Base-by-base conservation (phyloP, 768 basidiomycete species). In the Gymnopilus junonius region DNA sequence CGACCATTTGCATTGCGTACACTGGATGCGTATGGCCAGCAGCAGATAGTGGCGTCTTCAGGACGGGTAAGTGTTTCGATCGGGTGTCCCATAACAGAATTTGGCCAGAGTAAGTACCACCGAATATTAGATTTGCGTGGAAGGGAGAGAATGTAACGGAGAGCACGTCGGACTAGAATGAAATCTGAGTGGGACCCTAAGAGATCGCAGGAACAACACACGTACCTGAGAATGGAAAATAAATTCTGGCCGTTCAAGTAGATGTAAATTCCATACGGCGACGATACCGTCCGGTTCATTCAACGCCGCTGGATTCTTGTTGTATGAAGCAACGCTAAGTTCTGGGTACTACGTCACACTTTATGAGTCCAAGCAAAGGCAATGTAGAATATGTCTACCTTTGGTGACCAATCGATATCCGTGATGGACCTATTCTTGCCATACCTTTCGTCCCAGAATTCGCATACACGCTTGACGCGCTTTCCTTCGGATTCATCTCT, bases 21-120 rank as follows among this genome's bases (percentile, higher is more conserved):
- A 99, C 94, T 0, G 97, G 97, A 76, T 99, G 97, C 3, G 97
- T 99, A 73, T 99, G 97, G 0, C 97, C 97, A 29, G 94, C 89
- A 1, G 96, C 94, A 15, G 96, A 97, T 40, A 99, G 77, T 0
- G 97, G 97, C 5, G 97, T 97, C 79, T 99, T 99, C 53, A 98
- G 81, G 2, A 99, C 95, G 0, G 97, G 97, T 1, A 98, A 81
- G 73, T 97, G 95, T 73, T 97, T 97, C 1, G 96, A 94, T 50
- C 97, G 89, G 8, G 96, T 99, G 71, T 99, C 97, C 97, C 97
- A 99, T 0, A 99, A 85, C 27, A 99, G 80, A 64, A 99, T 96
- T 77, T 99, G 97, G 17, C 97, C 97, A 29, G 97, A 98, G 74
- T 99, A 99, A n/a, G 97, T 98, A 23, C 97, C 97, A 56, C 97